Conservation (phyloP, 495 filamentous ascomycete genomes). For the Gamarada debralockiae region DNA sequence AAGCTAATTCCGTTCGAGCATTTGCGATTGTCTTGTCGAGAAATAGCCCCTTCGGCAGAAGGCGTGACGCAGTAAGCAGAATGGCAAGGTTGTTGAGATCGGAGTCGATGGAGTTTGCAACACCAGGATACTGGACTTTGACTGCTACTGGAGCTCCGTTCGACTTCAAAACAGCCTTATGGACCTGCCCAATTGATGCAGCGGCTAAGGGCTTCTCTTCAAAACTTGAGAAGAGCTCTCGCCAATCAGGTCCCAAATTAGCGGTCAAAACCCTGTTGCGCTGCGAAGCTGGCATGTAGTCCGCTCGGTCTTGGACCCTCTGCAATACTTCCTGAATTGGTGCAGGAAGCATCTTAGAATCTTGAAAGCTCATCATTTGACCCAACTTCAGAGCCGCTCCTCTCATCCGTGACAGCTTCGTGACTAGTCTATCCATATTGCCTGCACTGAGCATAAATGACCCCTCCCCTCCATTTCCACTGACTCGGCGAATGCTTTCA, state of each 20-base stretch:
- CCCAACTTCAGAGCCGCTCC: slow-evolving; percentile 97
- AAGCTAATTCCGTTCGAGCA: slow-evolving; percentile 85
- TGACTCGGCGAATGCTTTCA: slow-evolving; percentile 72
- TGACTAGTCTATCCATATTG: slow-evolving; percentile 89
- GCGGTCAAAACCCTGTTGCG: slow-evolving; percentile 73
- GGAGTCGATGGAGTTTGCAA: slow-evolving; percentile 90
- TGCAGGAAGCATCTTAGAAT: slow-evolving; percentile 90
- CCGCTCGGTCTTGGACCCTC: slow-evolving; percentile 92
- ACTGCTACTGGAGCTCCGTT: slow-evolving; percentile 78
- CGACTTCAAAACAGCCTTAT: slow-evolving; percentile 75
- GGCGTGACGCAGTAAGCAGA: slow-evolving; percentile 80
- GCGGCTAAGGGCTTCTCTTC: slow-evolving; percentile 91
- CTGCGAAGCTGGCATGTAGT: slow-evolving; percentile 96
- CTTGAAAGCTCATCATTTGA: slow-evolving; percentile 97
- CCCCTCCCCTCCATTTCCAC: slow-evolving; percentile 49
- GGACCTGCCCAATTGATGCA: slow-evolving; percentile 97
- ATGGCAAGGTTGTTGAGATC: slow-evolving; percentile 90
- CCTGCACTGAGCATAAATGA: slow-evolving; percentile 83
- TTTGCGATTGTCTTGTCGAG: slow-evolving; percentile 98
- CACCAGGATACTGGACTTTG: slow-evolving; percentile 97
- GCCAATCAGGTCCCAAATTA: slow-evolving; percentile 84
- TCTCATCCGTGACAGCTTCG: slow-evolving; percentile 91
- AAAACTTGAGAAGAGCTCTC: slow-evolving; percentile 76
- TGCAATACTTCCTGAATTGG: slow-evolving; percentile 84
- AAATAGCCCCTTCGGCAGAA: slow-evolving; percentile 88